Base-by-base conservation (phyloP, 345 rosid species). In the Excoecaria cochinchinensis region DNA sequence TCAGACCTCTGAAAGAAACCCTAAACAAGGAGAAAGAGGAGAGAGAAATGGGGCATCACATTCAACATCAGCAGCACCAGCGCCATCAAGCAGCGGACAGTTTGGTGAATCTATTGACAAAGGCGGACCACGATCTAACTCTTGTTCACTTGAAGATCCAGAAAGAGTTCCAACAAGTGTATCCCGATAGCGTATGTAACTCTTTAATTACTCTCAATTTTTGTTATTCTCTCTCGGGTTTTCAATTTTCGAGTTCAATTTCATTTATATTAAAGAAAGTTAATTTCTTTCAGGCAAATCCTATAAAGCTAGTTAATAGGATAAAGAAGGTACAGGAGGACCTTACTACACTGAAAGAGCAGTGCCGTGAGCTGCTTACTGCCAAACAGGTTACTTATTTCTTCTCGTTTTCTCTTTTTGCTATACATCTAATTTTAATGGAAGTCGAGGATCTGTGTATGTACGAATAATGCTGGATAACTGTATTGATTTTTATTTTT, bases 241-340 rank as follows among this genome's bases (percentile, higher is more conserved):
- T 21, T 13, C 42, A 36, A 36, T 66, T 8, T 9, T 22, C 36
- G 5, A 6, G 1, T 19, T 21, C 11, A 9, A 8, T 42, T 39
- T 63, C 3, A 63, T 6, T n/a, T 21, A n/a, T 3, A 10, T 4
- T 21, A 31, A 58, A 21, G 22, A 10, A 3, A 3, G 14, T 22
- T 13, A 15, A 40, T 40, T 15, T 25, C 25, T 17, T 72, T 71
- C 71, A 94, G 98, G 92, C 95, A 13, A 94, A 94, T 82, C 99
- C 97, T 8, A 85, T 86, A 86, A 90, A 91, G 86, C 85, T 92
- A 75, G 87, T 86, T 70, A 85, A 83, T 51, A 86, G 97, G 78
- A 86, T 92, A 42, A 89, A 92, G 90, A 92, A 92, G 84, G 53
- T 92, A 4, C 92, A 86, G 79, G 97, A 89, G 24, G 97, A 92